Evolutionary conservation across 306 rosid species (phyloP), one percentile per base, ranked within the genome.

Genomic region (Gastrolobium villosum): DNA sequence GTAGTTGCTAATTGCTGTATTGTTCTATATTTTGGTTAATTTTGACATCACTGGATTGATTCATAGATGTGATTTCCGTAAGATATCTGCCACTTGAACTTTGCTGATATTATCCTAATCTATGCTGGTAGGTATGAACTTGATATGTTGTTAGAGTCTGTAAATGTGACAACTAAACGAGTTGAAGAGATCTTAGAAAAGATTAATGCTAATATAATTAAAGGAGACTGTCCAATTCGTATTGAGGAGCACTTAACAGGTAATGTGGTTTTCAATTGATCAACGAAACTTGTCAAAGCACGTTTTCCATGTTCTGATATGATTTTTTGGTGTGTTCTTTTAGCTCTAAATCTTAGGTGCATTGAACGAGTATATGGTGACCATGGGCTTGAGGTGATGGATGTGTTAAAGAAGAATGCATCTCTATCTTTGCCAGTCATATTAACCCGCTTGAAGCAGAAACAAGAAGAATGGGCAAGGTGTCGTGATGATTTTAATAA

Each of bases 111-210:
- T 45, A 60, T 75, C 41, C 69, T 59, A 57, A 28, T 9, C 9
- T 75, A 2, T 66, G 34, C 55, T 44, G 45, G 41, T 59, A 77
- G 74, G 88, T 89, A 89, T 81, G 97, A 91, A 81, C 87, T 91
- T 36, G 97, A 91, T 79, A 91, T 91, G 97, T 71, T 89, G 85
- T 80, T 91, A 72, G 97, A 89, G 87, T 89, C 91, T 26, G 94
- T 88, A 50, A 91, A 91, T 75, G 89, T 84, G 49, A 88, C 97
- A 3, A 86, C 94, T 73, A 89, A 88, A 85, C 94, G 88, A 44
- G 92, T 89, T 13, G 94, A 89, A 83, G 97, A 89, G 63, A 84
- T 91, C 15, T 64, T 89, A 76, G 94, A 91, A 40, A 89, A 86
- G 90, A 64, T 89, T 36, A 86, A 89, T 72, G 86, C 7, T 70